These are phyloP conservation scores for Tetrahymena elliotti DNA, from an alignment of 73 alveolate species.

Conservation along the genomic window DNA sequence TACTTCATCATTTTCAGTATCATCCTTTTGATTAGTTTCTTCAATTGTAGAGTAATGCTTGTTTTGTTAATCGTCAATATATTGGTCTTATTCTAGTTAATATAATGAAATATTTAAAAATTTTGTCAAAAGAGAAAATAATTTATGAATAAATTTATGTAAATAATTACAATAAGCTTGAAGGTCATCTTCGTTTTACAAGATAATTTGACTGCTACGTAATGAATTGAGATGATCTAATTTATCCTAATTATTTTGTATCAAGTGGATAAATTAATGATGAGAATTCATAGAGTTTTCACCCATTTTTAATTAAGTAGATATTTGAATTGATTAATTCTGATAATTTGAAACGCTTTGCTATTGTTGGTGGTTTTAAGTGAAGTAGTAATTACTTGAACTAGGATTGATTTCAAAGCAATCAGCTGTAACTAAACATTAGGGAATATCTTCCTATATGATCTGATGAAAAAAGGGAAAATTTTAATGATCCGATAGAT, in stretches of 20 bases:
- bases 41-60: background rate
- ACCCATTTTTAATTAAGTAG: background rate
- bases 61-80: background rate
- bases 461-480: background rate
- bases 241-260: background rate
- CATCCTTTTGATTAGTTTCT: background rate
- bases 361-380: background rate
- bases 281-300: background rate
- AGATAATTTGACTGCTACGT: background rate
- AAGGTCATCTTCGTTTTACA: background rate
- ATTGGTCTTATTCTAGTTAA: background rate
- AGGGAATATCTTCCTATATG: background rate
- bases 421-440: background rate
- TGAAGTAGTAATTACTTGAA: too few species aligned
- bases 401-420: background rate
- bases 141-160: too few species aligned
- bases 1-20: background rate
- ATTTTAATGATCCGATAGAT: background rate
- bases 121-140: background rate
- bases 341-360: background rate
- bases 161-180: background rate
- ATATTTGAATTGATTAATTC: background rate
- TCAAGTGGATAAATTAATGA: too few species aligned
- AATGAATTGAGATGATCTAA: too few species aligned
- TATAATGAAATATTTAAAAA: background rate